These are phyloP conservation scores for Euphorbia schlechtendalii DNA, from an alignment of 441 rosid species.

Conservation along the genomic window DNA sequence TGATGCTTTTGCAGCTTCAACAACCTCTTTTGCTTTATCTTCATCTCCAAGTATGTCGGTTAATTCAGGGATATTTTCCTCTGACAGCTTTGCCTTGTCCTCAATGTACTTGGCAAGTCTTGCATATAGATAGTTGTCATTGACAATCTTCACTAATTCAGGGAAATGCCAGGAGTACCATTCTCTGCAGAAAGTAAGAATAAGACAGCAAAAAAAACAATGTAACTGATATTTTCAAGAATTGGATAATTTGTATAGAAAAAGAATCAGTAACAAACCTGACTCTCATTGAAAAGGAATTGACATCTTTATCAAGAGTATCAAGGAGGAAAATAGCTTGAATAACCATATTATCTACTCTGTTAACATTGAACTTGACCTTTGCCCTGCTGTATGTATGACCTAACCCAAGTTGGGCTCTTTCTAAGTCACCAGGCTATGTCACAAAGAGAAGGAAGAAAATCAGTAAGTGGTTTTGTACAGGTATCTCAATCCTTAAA, in stretches of 20 bases:
- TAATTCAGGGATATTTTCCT: conserved; percentile 63
- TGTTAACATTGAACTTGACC: conserved; percentile 94
- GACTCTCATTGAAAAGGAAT: conserved; percentile 91
- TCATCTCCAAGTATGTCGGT: conserved; percentile 85
- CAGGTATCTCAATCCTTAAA: not conserved
- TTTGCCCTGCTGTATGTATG: conserved; percentile 98
- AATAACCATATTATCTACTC: conserved; percentile 94
- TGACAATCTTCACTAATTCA: conserved; percentile 82
- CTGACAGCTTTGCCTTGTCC: conserved; percentile 77
- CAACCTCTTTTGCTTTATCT: conserved; percentile 83
- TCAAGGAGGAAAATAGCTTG: conserved; percentile 92
- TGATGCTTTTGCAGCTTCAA: conserved; percentile 97
- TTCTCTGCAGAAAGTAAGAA: conserved; percentile 48
- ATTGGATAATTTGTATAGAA: not conserved
- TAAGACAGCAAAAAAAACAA: not conserved
- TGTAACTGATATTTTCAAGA: conserved; percentile 5
- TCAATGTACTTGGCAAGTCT: conserved; percentile 73
- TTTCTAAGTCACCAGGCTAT: conserved; percentile 85
- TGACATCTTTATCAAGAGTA: conserved; percentile 87
- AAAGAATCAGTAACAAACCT: conserved; percentile 43
- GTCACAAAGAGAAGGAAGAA: conserved; percentile 1
- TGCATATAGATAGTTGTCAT: conserved; percentile 90
- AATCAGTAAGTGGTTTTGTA: not conserved
- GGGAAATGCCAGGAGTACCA: conserved; percentile 99
- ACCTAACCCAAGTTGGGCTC: conserved; percentile 90